Evolutionary conservation across 2,329 filamentous ascomycete species (phyloP).

Genomic region (Huntiella abstrusa): DNA sequence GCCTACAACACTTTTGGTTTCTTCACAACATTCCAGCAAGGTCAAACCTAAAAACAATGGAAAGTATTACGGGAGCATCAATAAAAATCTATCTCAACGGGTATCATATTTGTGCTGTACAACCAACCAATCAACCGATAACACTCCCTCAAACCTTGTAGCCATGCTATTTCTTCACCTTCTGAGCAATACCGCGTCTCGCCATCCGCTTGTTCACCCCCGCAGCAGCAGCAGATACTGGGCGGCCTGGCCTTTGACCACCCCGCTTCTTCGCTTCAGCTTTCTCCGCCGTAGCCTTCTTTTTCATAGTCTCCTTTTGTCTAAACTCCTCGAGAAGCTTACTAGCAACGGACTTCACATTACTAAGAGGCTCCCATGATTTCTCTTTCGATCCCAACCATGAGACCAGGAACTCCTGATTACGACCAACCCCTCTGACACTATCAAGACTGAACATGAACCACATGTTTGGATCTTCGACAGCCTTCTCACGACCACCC

Average conservation of each 20-base stretch:
- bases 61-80: too few species aligned
- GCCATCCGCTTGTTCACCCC: not conserved
- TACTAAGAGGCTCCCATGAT: slow-evolving; percentile 7
- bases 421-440: slow-evolving; percentile 1
- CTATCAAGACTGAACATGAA: slow-evolving; percentile 10
- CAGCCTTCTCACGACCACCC: slow-evolving; percentile 6
- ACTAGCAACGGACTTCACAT: slow-evolving; percentile 1
- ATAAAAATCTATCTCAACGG: too few species aligned
- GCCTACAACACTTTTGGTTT: too few species aligned
- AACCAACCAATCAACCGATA: too few species aligned
- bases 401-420: slow-evolving; percentile 3
- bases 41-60: too few species aligned
- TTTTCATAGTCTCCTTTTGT: not conserved
- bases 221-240: not conserved
- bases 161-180: not conserved
- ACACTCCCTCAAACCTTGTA: too few species aligned
- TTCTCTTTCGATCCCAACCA: slow-evolving; percentile 10
- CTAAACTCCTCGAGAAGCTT: slow-evolving; percentile 4
- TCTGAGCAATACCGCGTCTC: not conserved
- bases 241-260: not conserved
- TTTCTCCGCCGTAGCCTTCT: not conserved
- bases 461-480: slow-evolving; percentile 9
- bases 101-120: too few species aligned
- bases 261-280: not conserved
- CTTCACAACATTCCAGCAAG: too few species aligned